A percentile compares a stretch with the other conserved stretches of the same genome.
Conservation (phyloP, 345 rosid species). For the Euphorbia tirucalli region DNA sequence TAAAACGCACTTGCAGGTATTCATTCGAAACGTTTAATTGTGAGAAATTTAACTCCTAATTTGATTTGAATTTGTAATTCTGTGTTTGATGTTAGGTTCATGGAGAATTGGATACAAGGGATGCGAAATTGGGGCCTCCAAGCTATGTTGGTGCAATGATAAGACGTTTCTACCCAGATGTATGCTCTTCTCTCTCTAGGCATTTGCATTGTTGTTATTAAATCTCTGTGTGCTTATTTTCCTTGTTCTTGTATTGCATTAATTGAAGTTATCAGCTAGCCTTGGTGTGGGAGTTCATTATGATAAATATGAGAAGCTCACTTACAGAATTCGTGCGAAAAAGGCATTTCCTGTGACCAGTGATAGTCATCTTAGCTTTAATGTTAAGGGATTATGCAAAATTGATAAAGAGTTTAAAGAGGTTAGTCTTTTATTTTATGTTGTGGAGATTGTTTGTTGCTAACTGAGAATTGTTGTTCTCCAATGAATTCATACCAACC, state of each 20-base stretch:
- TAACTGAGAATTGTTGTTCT: neutral
- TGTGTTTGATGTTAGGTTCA: slow-evolving; percentile 45
- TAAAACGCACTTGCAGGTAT: slow-evolving; percentile 69
- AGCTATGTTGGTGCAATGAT: slow-evolving; percentile 60
- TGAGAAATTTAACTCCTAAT: neutral
- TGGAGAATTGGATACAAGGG: slow-evolving; percentile 92
- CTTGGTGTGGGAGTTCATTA: slow-evolving; percentile 70
- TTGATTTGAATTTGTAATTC: neutral
- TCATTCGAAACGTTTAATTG: no score
- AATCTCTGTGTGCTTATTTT: neutral
- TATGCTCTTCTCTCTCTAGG: slow-evolving; percentile 24
- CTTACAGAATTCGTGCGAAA: slow-evolving; percentile 64
- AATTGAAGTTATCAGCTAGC: slow-evolving; percentile 52
- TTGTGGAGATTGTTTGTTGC: slow-evolving; percentile 2
- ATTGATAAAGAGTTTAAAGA: slow-evolving; percentile 69
- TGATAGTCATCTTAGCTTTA: slow-evolving; percentile 51
- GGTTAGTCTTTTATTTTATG: slow-evolving; percentile 34
- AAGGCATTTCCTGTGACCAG: slow-evolving; percentile 62
- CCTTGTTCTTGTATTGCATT: neutral
- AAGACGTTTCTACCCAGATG: slow-evolving; percentile 64
- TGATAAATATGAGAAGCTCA: slow-evolving; percentile 64
- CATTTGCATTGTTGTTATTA: neutral
- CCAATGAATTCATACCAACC: neutral
- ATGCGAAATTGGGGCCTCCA: slow-evolving; percentile 68
- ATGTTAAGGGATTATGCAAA: slow-evolving; percentile 67